Evolutionary conservation across 257 asterid genomes (phyloP).

Genomic region (Ajuga chamaepitys): DNA sequence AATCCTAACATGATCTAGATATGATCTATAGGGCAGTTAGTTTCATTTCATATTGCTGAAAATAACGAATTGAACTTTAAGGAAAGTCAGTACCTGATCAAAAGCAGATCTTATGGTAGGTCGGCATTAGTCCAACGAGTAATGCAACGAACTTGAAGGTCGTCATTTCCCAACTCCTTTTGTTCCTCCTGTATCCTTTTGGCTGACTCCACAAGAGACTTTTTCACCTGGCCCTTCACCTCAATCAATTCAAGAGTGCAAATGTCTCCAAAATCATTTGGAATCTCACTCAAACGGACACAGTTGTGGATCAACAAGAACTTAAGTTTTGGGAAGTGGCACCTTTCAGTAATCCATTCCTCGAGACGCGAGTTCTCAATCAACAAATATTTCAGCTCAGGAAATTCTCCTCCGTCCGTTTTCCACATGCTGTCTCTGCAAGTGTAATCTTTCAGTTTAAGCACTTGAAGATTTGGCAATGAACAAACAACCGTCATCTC

Average conservation of each 20-base stretch:
- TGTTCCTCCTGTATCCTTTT: no score
- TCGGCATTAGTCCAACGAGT: neutral
- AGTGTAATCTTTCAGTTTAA: neutral
- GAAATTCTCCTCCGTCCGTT: neutral
- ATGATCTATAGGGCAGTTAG: no score
- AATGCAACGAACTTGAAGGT: no score
- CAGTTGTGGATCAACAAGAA: neutral
- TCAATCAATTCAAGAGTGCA: conserved; percentile 4
- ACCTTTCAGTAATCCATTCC: conserved; percentile 1
- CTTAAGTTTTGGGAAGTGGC: conserved; percentile 14
- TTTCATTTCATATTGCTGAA: no score
- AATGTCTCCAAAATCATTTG: conserved; percentile 7
- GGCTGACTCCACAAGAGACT: neutral
- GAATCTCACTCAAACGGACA: neutral
- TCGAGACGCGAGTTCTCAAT: neutral
- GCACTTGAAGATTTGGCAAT: conserved; percentile 2
- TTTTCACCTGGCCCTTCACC: neutral
- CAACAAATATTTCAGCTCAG: neutral
- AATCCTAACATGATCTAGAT: no score
- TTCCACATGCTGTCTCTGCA: neutral
- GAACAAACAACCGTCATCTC: neutral
- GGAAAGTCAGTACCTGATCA: no score
- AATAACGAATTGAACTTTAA: no score
- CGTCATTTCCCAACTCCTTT: no score
- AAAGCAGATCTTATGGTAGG: no score